Conservation (phyloP, 257 asterid species). For the Ilex aquifolium region DNA sequence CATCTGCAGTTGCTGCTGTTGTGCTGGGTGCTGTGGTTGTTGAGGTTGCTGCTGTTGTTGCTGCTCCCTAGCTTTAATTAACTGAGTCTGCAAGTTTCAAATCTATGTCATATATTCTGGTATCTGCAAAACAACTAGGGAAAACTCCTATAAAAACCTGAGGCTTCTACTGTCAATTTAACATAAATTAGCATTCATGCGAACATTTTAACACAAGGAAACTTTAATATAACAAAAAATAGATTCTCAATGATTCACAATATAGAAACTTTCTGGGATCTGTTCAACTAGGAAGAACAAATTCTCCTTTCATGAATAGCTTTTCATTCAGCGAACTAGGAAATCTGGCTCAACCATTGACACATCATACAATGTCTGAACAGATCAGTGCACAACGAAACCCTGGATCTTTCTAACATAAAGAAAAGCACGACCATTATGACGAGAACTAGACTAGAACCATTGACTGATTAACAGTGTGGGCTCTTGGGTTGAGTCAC, state of each 20-base stretch:
- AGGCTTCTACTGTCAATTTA: background rate
- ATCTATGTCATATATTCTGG: background rate
- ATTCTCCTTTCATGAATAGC: no score
- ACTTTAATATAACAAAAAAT: background rate
- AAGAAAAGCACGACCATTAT: no score
- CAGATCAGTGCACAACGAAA: no score
- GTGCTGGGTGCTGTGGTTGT: conserved; percentile 47
- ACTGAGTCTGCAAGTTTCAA: conserved; percentile 60
- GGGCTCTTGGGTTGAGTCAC: no score
- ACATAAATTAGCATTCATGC: background rate
- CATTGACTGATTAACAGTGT: no score
- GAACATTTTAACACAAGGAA: background rate
- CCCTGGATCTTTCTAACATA: no score
- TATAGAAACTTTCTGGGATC: background rate
- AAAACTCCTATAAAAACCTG: background rate
- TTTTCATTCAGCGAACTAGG: no score
- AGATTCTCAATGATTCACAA: background rate
- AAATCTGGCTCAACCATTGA: no score
- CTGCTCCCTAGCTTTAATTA: conserved; percentile 90
- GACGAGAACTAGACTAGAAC: no score
- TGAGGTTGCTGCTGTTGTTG: conserved; percentile 62
- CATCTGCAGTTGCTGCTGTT: conserved; percentile 69
- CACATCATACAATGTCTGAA: no score
- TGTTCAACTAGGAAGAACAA: no score
- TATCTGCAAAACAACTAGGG: background rate